Evolutionary conservation across 805 yeast species (phyloP), one percentile per base, ranked within the genome.

Genomic region (Wickerhamomyces xylosicus): DNA sequence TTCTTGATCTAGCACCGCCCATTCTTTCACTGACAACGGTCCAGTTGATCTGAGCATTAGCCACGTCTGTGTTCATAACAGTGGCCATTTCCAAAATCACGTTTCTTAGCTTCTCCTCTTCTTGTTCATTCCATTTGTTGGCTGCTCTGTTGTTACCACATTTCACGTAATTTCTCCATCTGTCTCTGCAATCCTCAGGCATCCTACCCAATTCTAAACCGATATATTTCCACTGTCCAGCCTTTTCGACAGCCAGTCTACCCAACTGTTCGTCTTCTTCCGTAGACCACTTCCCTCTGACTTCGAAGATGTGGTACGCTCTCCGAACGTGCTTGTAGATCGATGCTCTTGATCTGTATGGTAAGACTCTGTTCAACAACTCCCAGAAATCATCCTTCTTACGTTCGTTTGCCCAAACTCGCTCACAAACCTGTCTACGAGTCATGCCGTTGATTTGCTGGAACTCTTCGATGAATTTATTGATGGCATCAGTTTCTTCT

Each of bases 181-280:
- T 70, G 58, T 90, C 97, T 49, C 97, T 72, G 59, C 97, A 89
- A 61, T 90, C 97, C 54, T 90, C 97, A 0, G 97, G 97, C 97
- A 90, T 90, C 52, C 97, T 69, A 13, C 84, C 85, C 74, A 90
- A 67, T 7, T 66, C 64, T 38, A 71, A 71, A 7, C 97, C 97
- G 43, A 90, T 84, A 32, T 68, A 66, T 48, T 85, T 85, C 97
- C 97, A 90, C 53, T 83, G 86, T 15, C 92, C 86, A 42, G 79
- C 85, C 48, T 75, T 72, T 19, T 77, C 75, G 9, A 70, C 58
- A 10, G 85, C 84, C 37, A 85, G 62, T 39, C 69, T 69, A 2
- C 76, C 75, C 38, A 90, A 65, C 36, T 70, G 68, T 31, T 63
- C 71, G 58, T 90, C 97, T 45, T 89, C 96, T 43, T 76, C 85